Percentiles rank a stretch among this genome's conserved stretches.
Conservation (phyloP, 2,329 filamentous ascomycete genomes). For the Ascochyta viciae-villosae region DNA sequence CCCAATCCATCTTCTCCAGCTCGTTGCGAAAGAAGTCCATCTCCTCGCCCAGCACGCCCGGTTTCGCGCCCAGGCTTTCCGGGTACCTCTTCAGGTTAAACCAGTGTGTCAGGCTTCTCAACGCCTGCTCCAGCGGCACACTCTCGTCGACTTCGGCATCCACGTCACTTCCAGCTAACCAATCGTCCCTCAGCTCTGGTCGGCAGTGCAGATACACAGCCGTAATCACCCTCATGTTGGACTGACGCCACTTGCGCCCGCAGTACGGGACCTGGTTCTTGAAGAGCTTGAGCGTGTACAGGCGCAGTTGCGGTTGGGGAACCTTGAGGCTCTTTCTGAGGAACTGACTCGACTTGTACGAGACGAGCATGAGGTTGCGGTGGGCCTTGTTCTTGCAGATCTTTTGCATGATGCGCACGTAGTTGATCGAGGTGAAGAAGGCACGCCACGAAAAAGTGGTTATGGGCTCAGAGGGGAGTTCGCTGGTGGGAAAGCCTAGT, state of each 20-base stretch:
- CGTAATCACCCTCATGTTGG: constrained; percentile 98
- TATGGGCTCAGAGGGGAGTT: constrained; percentile 76
- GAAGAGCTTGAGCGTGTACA: constrained; percentile 97
- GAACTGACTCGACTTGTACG: constrained; percentile 93
- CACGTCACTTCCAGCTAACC: constrained; percentile 88
- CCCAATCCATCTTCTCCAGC: constrained; percentile 59
- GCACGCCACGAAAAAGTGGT: constrained; percentile 92
- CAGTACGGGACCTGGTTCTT: constrained; percentile 99
- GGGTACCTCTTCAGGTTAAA: constrained; percentile 86
- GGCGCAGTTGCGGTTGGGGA: constrained; percentile 82
- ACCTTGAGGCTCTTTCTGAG: constrained; percentile 91
- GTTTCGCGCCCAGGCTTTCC: constrained; percentile 69
- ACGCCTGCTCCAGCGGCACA: constrained; percentile 86
- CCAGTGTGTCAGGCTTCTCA: constrained; percentile 92
- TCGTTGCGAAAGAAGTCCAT: constrained; percentile 59
- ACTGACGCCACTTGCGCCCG: constrained; percentile 96
- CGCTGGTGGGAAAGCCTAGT: constrained; percentile 78
- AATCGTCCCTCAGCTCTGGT: constrained; percentile 92
- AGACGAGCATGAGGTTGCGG: constrained; percentile 89
- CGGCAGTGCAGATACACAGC: constrained; percentile 93
- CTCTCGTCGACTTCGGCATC: constrained; percentile 95
- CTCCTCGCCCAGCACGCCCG: constrained; percentile 52
- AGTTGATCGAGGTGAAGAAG: constrained; percentile 95
- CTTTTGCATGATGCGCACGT: constrained; percentile 95
- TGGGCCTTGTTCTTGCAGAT: constrained; percentile 96